phyloP scores from a whole-genome alignment of 2,329 filamentous ascomycete species.

The Zelopaecilomyces penicillatus region DNA sequence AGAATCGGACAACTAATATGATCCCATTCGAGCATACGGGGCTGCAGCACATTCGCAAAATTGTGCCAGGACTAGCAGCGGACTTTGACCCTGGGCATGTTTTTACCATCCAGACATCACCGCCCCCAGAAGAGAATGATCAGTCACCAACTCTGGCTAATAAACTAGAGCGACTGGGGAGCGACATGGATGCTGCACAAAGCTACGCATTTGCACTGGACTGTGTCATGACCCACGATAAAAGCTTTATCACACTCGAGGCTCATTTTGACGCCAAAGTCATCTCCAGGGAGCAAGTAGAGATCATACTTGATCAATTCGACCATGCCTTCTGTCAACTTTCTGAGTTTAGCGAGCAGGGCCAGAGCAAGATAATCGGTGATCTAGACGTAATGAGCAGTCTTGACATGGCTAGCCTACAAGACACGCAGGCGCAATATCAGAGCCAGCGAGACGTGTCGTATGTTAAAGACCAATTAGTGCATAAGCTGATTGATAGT shows the following conservation, averaged over 20 bases:
- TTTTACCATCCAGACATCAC: slow-evolving; percentile 1
- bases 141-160: not conserved
- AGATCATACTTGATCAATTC: not conserved
- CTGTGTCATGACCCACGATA: not conserved
- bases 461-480: no score
- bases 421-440: no score
- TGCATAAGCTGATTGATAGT: no score
- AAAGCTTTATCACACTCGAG: not conserved
- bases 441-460: no score
- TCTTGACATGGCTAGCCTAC: no score
- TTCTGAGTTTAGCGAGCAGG: not conserved
- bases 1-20: slow-evolving; percentile 14
- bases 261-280: slow-evolving; percentile 1
- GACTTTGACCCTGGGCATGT: slow-evolving; percentile 2
- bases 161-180: not conserved
- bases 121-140: not conserved
- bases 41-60: slow-evolving; percentile 18
- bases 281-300: not conserved
- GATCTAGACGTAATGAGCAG: no score
- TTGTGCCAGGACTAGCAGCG: not conserved
- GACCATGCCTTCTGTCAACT: not conserved
- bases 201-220: not conserved
- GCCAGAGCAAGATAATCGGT: no score
- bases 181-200: not conserved
- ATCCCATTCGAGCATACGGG: slow-evolving; percentile 16